Percentiles rank a stretch among this genome's conserved stretches.
Conservation (phyloP, 140 eudicot species). For the Bidens hawaiensis region DNA sequence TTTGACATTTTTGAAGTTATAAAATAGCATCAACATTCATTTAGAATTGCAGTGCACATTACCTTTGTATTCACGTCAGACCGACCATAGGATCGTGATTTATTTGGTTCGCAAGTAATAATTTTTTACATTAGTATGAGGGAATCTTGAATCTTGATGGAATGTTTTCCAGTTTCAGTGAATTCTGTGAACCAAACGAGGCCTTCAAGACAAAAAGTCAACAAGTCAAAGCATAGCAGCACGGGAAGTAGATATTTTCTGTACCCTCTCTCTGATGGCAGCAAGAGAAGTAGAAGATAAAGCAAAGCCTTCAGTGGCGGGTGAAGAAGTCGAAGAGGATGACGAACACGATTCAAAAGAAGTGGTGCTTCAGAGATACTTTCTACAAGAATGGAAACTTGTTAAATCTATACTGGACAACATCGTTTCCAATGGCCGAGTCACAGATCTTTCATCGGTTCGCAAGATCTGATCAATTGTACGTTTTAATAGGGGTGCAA, state of each 20-base stretch:
- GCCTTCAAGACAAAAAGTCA: slow-evolving; percentile 13
- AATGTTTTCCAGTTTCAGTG: too few species aligned
- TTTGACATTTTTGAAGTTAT: too few species aligned
- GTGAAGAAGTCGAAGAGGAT: slow-evolving; percentile 41
- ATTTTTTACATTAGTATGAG: too few species aligned
- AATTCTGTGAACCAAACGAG: too few species aligned
- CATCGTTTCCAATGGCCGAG: slow-evolving; percentile 61
- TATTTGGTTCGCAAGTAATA: too few species aligned
- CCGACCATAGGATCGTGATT: too few species aligned
- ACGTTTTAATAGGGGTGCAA: too few species aligned
- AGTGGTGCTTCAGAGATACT: slow-evolving; percentile 63
- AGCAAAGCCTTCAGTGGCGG: slow-evolving; percentile 6
- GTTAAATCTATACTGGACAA: slow-evolving; percentile 75
- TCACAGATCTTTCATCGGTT: slow-evolving; percentile 67
- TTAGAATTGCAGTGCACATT: too few species aligned
- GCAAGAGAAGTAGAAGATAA: slow-evolving; percentile 29
- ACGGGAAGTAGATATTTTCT: slow-evolving; percentile 29
- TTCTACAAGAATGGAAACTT: slow-evolving; percentile 83
- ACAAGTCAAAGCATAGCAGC: slow-evolving; percentile 32
- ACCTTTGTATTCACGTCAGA: too few species aligned
- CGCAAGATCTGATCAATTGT: slow-evolving; percentile 89
- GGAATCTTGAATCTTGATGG: too few species aligned
- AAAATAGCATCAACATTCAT: too few species aligned
- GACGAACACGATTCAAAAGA: slow-evolving; percentile 75
- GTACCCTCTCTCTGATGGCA: slow-evolving; percentile 25